A percentile compares a stretch with the other conserved stretches of the same genome.
phyloP scores from a whole-genome alignment of 768 basidiomycete species.

The Hysterangium stoloniferum region DNA sequence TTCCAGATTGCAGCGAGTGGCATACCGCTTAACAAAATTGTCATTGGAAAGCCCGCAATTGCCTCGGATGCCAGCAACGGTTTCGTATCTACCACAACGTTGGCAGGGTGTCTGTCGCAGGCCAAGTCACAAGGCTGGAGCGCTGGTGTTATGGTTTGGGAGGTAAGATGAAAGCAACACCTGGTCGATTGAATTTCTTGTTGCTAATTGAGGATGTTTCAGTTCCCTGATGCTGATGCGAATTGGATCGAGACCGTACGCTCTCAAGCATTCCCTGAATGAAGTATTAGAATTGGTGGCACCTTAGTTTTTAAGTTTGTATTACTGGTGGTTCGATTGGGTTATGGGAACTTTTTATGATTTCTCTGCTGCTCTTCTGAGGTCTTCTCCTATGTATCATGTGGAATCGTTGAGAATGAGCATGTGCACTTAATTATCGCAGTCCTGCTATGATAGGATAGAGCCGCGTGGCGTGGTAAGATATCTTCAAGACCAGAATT shows the following conservation, averaged over 20 bases:
- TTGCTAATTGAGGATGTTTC: constrained; percentile 15
- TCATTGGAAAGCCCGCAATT: constrained; percentile 68
- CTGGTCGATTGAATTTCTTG: not conserved
- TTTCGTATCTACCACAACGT: constrained; percentile 48
- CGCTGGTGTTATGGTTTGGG: constrained; percentile 28
- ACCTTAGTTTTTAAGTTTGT: too few species aligned
- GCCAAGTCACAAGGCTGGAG: constrained; percentile 61
- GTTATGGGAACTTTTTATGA: too few species aligned
- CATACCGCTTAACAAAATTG: constrained; percentile 53
- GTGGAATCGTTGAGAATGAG: too few species aligned
- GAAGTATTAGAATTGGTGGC: not conserved
- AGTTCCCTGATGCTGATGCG: constrained; percentile 35
- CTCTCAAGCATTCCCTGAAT: constrained; percentile 28
- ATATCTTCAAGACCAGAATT: too few species aligned
- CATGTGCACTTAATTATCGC: too few species aligned
- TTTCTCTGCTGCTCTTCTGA: too few species aligned
- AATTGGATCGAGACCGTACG: constrained; percentile 36
- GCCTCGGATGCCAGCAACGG: constrained; percentile 47
- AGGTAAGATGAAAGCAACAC: constrained; percentile 21
- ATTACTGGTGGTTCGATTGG: too few species aligned
- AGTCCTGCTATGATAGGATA: too few species aligned
- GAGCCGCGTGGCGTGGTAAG: too few species aligned
- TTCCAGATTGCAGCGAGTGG: constrained; percentile 55
- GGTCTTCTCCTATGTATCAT: too few species aligned
- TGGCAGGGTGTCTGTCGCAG: constrained; percentile 52